phyloP scores from a whole-genome alignment of 2,329 filamentous ascomycete genomes.

The Pezicula carpinea region DNA sequence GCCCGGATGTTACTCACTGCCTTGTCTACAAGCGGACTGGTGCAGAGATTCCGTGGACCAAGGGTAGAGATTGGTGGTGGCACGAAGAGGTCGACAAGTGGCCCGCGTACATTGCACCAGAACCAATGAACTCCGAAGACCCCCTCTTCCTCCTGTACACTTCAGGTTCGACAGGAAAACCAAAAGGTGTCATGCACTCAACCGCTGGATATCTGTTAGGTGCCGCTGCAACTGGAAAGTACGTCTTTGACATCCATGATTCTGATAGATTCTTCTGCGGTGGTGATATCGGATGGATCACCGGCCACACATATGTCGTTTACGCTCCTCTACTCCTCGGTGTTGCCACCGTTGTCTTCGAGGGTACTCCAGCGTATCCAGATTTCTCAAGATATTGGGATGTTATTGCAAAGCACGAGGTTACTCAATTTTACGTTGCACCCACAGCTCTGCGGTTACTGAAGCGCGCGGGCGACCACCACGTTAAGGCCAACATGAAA shows the following conservation, averaged over 20 bases:
- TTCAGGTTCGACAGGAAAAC: constrained; percentile 95
- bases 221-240: constrained; percentile 90
- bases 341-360: constrained; percentile 92
- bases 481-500: constrained; percentile 86
- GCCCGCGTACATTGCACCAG: constrained; percentile 85
- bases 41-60: constrained; percentile 84
- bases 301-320: constrained; percentile 96
- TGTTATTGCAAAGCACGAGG: constrained; percentile 88
- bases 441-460: constrained; percentile 88
- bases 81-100: constrained; percentile 98
- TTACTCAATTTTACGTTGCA: constrained; percentile 98
- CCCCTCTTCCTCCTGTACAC: constrained; percentile 97
- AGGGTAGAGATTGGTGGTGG: constrained; percentile 93
- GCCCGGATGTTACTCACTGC: constrained; percentile 78
- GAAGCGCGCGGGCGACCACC: constrained; percentile 92
- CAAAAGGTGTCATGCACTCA: constrained; percentile 98
- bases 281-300: constrained; percentile 98
- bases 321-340: constrained; percentile 92
- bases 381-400: constrained; percentile 99
- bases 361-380: constrained; percentile 95
- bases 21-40: constrained; percentile 95
- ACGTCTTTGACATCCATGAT: constrained; percentile 97
- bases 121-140: constrained; percentile 88
- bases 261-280: constrained; percentile 95
- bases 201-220: constrained; percentile 94